phyloP scores from a whole-genome alignment of 2,329 filamentous ascomycete genomes.

The Phyllosticta citribraziliensis region DNA sequence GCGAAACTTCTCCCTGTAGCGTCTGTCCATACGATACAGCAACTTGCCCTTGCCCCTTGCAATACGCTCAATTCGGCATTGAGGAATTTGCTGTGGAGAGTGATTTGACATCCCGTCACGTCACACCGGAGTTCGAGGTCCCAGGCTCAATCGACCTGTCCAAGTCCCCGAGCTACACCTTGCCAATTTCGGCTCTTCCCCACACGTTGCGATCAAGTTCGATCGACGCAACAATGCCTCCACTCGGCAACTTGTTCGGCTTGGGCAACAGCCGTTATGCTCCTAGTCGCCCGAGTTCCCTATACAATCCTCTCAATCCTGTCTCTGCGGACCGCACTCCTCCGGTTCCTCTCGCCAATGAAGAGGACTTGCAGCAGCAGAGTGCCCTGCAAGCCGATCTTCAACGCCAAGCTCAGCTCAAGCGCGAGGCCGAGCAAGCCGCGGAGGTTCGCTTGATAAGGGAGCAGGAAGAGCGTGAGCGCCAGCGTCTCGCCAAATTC shows the following conservation, averaged over 20 bases:
- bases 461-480: background rate
- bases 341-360: too few relatives aligned
- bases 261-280: slow-evolving; percentile 1
- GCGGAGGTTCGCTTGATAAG: background rate
- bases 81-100: background rate
- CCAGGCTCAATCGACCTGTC: background rate
- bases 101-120: background rate
- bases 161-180: background rate
- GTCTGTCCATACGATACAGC: too few relatives aligned
- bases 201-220: slow-evolving; percentile 7
- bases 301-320: too few relatives aligned
- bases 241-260: background rate
- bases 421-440: background rate
- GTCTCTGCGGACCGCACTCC: too few relatives aligned
- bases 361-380: too few relatives aligned
- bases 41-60: too few relatives aligned
- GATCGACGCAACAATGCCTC: slow-evolving; percentile 7
- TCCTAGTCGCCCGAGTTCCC: background rate
- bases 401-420: background rate
- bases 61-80: too few relatives aligned
- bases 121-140: background rate
- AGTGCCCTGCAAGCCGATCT: too few relatives aligned
- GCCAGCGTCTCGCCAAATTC: background rate
- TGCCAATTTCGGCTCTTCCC: background rate
- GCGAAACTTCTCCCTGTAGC: too few relatives aligned